Evolutionary conservation across 1,284 basidiomycete genomes (phyloP).

Genomic region (Sphagnurus paluster): DNA sequence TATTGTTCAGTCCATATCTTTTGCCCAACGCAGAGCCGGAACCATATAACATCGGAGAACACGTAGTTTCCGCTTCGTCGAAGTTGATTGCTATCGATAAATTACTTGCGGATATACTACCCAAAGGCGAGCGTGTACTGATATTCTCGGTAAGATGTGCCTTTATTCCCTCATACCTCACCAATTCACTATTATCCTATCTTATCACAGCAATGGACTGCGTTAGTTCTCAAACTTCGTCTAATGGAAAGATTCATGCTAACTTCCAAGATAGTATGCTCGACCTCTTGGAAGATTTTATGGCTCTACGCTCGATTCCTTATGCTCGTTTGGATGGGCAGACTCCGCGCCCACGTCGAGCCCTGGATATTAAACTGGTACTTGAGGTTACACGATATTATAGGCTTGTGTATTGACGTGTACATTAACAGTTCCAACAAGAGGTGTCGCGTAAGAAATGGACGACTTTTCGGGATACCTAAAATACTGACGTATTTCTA

Average conservation of each 20-base stretch:
- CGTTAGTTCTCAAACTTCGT: conserved; percentile 27
- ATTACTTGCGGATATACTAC: conserved; percentile 72
- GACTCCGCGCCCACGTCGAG: conserved; percentile 50
- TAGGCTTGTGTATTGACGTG: not conserved
- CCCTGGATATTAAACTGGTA: conserved; percentile 57
- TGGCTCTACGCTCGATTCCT: conserved; percentile 69
- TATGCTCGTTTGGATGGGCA: conserved; percentile 80
- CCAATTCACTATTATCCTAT: too few relatives aligned
- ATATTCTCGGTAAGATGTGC: conserved; percentile 72
- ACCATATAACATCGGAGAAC: conserved; percentile 54
- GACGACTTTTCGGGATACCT: not conserved
- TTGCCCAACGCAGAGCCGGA: conserved; percentile 50
- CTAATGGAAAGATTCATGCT: too few relatives aligned
- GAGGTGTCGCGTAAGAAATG: conserved; percentile 47
- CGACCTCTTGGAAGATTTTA: conserved; percentile 83
- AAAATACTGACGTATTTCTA: not conserved
- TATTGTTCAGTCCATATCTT: conserved; percentile 47
- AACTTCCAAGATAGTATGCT: conserved; percentile 63
- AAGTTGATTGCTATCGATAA: conserved; percentile 84
- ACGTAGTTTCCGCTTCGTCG: conserved; percentile 55
- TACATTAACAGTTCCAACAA: conserved; percentile 55
- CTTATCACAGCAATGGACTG: conserved; percentile 57
- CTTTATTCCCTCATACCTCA: too few relatives aligned
- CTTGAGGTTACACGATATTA: conserved; percentile 16
- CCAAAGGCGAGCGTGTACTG: conserved; percentile 79